Evolutionary conservation across 257 asterid genomes (phyloP).

Genomic region (Petrea volubilis): DNA sequence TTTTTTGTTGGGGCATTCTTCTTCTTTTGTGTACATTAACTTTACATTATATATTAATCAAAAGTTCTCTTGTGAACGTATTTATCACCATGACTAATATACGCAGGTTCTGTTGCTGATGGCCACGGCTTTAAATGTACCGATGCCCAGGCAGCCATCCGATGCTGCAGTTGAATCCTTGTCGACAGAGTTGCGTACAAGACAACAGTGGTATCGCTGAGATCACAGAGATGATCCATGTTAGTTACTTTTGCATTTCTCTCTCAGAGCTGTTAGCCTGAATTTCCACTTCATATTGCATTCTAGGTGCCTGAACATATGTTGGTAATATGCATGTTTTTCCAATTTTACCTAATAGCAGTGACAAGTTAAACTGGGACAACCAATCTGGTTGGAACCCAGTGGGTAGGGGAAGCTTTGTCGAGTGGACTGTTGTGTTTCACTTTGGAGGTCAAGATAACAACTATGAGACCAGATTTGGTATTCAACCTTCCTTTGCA

Average conservation of each 20-base stretch:
- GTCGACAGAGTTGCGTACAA: slow-evolving; percentile 68
- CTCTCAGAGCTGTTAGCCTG: background rate
- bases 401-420: background rate
- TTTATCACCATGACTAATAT: slow-evolving; percentile 8
- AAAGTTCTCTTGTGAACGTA: slow-evolving; percentile 2
- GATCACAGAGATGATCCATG: slow-evolving; percentile 99
- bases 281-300: background rate
- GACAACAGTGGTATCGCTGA: slow-evolving; percentile 91
- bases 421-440: background rate
- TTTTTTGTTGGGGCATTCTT: background rate
- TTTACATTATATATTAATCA: background rate
- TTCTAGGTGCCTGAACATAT: background rate
- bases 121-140: slow-evolving; percentile 90
- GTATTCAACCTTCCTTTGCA: background rate
- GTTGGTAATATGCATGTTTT: background rate
- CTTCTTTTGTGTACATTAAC: background rate
- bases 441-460: background rate
- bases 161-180: slow-evolving; percentile 43
- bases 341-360: background rate
- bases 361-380: background rate
- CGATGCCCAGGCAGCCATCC: slow-evolving; percentile 46
- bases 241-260: slow-evolving; percentile 35
- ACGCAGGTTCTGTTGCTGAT: slow-evolving; percentile 85
- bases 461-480: background rate
- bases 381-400: background rate